Percentiles rank a stretch among this genome's conserved stretches.
Conservation (phyloP, 2,329 filamentous ascomycete species). For the Biscogniauxia mediterranea region DNA sequence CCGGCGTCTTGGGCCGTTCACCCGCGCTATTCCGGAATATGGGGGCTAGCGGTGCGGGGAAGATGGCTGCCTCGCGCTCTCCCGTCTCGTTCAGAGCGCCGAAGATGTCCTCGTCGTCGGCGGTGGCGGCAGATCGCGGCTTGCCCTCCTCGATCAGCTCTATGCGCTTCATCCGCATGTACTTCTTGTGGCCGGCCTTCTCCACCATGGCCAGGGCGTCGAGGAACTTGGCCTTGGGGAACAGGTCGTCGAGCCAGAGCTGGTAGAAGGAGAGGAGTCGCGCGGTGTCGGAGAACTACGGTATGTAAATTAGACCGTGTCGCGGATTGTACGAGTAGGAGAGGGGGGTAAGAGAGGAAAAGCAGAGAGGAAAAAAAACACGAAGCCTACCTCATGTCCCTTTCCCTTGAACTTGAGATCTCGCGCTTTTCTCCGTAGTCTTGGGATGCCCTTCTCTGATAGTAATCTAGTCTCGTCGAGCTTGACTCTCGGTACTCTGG, state of each 20-base stretch:
- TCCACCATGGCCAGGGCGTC: constrained; percentile 90
- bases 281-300: constrained; percentile 77
- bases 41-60: constrained; percentile 36
- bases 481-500: constrained; percentile 72
- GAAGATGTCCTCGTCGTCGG: constrained; percentile 32
- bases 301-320: constrained; percentile 5
- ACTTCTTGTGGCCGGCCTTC: constrained; percentile 84
- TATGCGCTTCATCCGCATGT: constrained; percentile 69
- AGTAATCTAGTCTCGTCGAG: constrained; percentile 85
- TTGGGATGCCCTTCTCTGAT: constrained; percentile 79
- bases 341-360: no score
- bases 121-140: constrained; percentile 40
- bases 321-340: no score
- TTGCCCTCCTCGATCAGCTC: constrained; percentile 82
- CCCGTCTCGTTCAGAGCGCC: constrained; percentile 25
- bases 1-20: constrained; percentile 33
- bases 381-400: constrained; percentile 75
- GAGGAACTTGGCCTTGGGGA: constrained; percentile 88
- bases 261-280: constrained; percentile 88
- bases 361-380: no score
- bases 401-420: constrained; percentile 84
- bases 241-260: constrained; percentile 94
- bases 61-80: constrained; percentile 30
- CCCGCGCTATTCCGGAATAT: constrained; percentile 36
- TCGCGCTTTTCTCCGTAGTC: constrained; percentile 68